Evolutionary conservation across 2,329 filamentous ascomycete genomes (phyloP), one percentile per base, ranked within the genome.

Genomic region (Emmonsiellopsis sp.): DNA sequence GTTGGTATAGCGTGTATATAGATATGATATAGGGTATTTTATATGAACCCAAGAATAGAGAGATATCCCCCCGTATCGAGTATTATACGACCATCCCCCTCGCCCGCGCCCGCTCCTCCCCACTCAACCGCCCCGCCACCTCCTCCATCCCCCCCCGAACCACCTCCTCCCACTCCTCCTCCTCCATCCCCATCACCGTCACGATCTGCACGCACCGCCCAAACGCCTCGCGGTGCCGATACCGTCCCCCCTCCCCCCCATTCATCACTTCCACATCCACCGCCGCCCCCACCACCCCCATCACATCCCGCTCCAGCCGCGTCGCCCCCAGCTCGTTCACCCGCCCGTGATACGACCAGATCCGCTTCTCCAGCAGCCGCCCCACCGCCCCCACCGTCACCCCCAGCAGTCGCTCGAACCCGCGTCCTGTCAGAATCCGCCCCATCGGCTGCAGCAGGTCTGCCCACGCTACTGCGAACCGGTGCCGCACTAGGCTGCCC

Each of bases 181-280:
- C 88, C 67, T 96, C 91, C 89, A 96, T 94, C 61, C 91, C 92
- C 66, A 92, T 84, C 13, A 95, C 82, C 76, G 94, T 82, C 54
- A 87, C 82, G 62, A 95, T 85, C 76, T 96, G 89, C 55, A 79
- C 78, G 54, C 87, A 87, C 63, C 84, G 82, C 31, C 79, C 77
- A 73, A 96, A 95, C 2, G 80, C 71, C 64, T 95, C 90, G 34
- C 89, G 77, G 37, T 93, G 79, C 1, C 81, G 81, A 66, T 95
- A 96, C 85, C 87, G 57, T 76, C 79, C 9, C 10, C 47, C 47
- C 16, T 37, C 63, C 2, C 62, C 62, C n/a, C 65, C 56, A 5
- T 63, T 61, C 54, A 63, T 61, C 54, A 63, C 65, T 20, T 65
- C 68, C 2, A 71, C 63, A 53, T 72, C 70, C 20, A 74, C 69